A percentile compares a stretch with the other conserved stretches of the same genome.
Evolutionary conservation across 768 basidiomycete genomes (phyloP).

Genomic region (Exidia glandulosa): DNA sequence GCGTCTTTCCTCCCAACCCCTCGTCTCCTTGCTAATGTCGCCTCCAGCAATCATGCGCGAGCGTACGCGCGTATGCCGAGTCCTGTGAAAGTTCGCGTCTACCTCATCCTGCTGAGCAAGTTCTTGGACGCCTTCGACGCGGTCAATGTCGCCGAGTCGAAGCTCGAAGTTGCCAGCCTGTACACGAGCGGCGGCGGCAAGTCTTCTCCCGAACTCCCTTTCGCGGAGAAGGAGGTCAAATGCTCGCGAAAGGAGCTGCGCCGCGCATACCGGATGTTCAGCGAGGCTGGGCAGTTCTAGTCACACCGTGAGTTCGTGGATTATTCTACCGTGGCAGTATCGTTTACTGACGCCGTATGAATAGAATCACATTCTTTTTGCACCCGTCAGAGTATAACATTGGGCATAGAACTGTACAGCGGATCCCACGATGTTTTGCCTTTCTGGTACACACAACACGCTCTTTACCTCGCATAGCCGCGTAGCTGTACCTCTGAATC

Average conservation of each 20-base stretch:
- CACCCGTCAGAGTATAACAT: too few species aligned
- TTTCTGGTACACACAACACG: too few species aligned
- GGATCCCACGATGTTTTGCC: too few species aligned
- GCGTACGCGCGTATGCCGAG: neutral
- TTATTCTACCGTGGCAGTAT: too few species aligned
- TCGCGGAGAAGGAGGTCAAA: neutral
- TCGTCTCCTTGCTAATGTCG: neutral
- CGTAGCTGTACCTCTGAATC: too few species aligned
- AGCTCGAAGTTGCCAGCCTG: neutral
- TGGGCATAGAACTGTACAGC: too few species aligned
- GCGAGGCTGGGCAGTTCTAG: neutral
- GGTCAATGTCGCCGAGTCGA: neutral
- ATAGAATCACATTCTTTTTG: too few species aligned
- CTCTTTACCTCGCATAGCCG: too few species aligned
- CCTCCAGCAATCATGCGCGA: neutral
- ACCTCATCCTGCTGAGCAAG: neutral
- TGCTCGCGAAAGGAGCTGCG: neutral
- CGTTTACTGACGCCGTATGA: too few species aligned
- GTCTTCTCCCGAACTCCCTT: neutral
- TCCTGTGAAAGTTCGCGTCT: neutral
- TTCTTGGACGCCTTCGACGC: neutral
- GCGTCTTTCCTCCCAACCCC: neutral
- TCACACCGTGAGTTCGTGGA: too few species aligned
- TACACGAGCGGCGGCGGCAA: neutral
- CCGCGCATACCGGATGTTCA: neutral